Percentiles rank a stretch among this genome's conserved stretches.
phyloP scores from a whole-genome alignment of 78 protist genomes.

The Dictyostelium capitatum region DNA sequence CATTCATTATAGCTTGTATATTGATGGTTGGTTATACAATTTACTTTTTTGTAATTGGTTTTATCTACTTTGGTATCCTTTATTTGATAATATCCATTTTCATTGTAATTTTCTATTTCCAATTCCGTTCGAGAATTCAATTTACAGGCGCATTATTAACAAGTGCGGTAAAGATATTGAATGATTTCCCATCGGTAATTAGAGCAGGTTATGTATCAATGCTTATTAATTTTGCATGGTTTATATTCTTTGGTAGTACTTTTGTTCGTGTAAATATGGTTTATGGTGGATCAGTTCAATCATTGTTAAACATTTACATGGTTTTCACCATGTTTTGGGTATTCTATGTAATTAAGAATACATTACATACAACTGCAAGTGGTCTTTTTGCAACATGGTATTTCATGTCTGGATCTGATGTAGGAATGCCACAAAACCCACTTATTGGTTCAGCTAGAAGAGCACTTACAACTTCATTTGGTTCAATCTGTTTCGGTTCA shows the following conservation, averaged over 20 bases:
- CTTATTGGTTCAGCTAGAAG: slow-evolving; percentile 59
- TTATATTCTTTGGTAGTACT: slow-evolving; percentile 3
- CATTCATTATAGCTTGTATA: slow-evolving; percentile 3
- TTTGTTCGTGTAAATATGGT: not conserved
- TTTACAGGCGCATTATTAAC: slow-evolving; percentile 60
- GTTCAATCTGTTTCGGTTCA: slow-evolving; percentile 90
- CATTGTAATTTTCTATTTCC: slow-evolving; percentile 7
- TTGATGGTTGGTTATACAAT: not conserved
- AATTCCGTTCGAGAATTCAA: slow-evolving; percentile 30
- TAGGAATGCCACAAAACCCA: slow-evolving; percentile 53
- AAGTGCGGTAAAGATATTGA: not conserved
- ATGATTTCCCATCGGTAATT: slow-evolving; percentile 42
- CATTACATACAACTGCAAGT: slow-evolving; percentile 81
- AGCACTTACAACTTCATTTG: slow-evolving; percentile 84
- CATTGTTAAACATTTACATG: slow-evolving; percentile 32
- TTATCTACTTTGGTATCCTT: slow-evolving; percentile 8
- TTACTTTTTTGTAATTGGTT: not conserved
- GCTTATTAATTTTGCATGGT: slow-evolving; percentile 53
- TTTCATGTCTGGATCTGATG: slow-evolving; percentile 59
- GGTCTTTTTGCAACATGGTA: slow-evolving; percentile 90
- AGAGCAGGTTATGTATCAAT: slow-evolving; percentile 24
- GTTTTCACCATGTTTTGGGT: slow-evolving; percentile 87
- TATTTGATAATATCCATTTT: not conserved
- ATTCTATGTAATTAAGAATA: slow-evolving; percentile 82
- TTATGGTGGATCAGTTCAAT: not conserved